Base-by-base conservation (phyloP, 108 stramenopile species). In the Fistulifera pelliculosa region DNA sequence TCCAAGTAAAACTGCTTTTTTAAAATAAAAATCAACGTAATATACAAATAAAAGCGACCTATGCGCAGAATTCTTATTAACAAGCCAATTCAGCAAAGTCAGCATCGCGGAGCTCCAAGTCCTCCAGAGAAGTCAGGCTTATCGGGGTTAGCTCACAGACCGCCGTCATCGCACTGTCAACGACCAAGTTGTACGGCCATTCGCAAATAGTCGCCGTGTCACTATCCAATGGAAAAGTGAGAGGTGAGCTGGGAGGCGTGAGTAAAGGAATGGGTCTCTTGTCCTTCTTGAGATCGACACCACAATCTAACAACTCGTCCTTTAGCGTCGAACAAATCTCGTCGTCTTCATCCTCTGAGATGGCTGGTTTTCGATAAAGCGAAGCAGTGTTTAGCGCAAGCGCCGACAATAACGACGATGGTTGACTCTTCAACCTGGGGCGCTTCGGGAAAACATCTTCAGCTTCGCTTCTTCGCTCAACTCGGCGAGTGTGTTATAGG, bases 121-220 rank as follows among this genome's bases (percentile, higher is more conserved):
- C 31, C 8, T 35, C 31, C 31, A 35, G 8, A 35, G 31, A 35
- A 3, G 31, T 8, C 31, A 35, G 8, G 31, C 31, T 35, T 8
- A 35, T 3, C 3, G 31, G 31, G 31, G 6, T 35, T 8, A 35
- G 31, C 31, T 35, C 31, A 35, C 31, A 35, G 6, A 8, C 31
- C 8, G 11, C 44, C 16, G 44, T 45, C 41, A 84, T 70, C 15
- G 83, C 77, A 67, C 62, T 80, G 52, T 84, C 83, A 49, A 84
- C 74, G 14, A 76, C 66, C 45, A 84, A 41, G 61, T 80, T 80
- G 48, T 73, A 78, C 15, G 83, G 83, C 83, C 83, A 84, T 55
- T 84, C 83, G 21, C 77, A 71, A 6, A 66, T 58, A 0, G 59
- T 62, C 11, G 61, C 60, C 31, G 52, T 54, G 45, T 71, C 73